Conservation (phyloP, 169 alveolate genomes). For the Eimeria falciformis region DNA sequence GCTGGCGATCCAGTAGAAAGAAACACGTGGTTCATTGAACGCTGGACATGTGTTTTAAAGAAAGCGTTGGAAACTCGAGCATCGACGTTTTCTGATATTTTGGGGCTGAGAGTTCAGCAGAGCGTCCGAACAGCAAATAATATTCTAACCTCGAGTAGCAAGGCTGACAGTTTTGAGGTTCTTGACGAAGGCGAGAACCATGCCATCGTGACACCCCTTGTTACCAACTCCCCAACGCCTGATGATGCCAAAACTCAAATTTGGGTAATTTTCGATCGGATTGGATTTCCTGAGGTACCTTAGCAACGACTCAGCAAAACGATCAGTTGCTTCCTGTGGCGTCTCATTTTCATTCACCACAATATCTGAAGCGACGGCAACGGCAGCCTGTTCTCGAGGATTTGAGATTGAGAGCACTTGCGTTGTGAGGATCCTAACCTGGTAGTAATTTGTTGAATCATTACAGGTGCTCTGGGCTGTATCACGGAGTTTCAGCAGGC, state of each 20-base stretch:
- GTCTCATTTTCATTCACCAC: conserved; percentile 71
- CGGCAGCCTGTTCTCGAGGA: conserved; percentile 62
- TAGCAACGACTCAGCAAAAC: conserved; percentile 67
- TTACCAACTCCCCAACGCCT: conserved; percentile 78
- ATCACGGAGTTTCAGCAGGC: conserved; percentile 73
- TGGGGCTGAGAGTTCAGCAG: not conserved
- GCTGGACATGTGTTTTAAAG: conserved; percentile 71
- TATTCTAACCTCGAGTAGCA: conserved; percentile 73
- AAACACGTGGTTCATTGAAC: conserved; percentile 64
- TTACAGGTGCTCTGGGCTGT: conserved; percentile 65
- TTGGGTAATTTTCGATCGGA: not conserved
- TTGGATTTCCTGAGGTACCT: conserved; percentile 35
- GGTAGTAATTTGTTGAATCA: conserved; percentile 49
- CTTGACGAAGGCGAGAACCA: conserved; percentile 62
- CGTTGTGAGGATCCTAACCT: conserved; percentile 12
- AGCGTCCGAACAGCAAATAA: not conserved
- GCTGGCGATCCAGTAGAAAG: conserved; percentile 71
- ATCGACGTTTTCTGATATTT: conserved; percentile 68
- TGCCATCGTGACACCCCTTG: conserved; percentile 76
- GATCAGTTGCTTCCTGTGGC: conserved; percentile 77
- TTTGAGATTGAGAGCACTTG: not conserved
- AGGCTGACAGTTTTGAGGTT: conserved; percentile 72
- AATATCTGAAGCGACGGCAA: conserved; percentile 77
- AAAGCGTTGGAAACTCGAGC: conserved; percentile 41
- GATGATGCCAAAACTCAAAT: not conserved